phyloP scores from a whole-genome alignment of 2,329 filamentous ascomycete species.

The Talaromyces funiculosus region DNA sequence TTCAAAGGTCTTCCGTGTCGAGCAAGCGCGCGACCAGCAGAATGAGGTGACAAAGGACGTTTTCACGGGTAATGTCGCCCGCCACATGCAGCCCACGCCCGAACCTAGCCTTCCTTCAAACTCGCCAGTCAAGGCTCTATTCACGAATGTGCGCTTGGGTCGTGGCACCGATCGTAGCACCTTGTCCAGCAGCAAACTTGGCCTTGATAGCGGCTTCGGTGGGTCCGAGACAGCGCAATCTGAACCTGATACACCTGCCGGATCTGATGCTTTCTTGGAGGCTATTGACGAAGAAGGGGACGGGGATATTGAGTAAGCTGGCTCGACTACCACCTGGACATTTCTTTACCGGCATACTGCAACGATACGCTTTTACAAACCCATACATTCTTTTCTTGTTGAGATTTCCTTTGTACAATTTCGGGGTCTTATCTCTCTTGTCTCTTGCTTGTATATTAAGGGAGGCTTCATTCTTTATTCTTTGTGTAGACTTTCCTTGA shows the following conservation, averaged over 20 bases:
- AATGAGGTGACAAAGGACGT: not conserved
- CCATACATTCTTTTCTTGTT: not conserved
- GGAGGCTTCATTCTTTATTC: not conserved
- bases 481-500: not conserved
- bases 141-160: conserved; percentile 36
- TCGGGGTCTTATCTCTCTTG: not conserved
- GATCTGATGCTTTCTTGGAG: not conserved
- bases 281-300: not conserved
- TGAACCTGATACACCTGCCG: not conserved
- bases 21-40: not conserved
- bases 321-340: not conserved
- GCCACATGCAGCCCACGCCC: conserved; percentile 32
- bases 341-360: not conserved
- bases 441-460: not conserved
- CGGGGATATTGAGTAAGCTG: not conserved
- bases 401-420: not conserved
- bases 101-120: conserved; percentile 26
- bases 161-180: conserved; percentile 34
- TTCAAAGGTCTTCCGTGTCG: not conserved
- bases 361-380: not conserved
- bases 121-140: conserved; percentile 39
- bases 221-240: not conserved
- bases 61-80: conserved; percentile 24
- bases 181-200: not conserved
- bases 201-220: conserved; percentile 3